Evolutionary conservation across 1,139 yeast genomes (phyloP).

Genomic region (Sugiyamaella japonica): DNA sequence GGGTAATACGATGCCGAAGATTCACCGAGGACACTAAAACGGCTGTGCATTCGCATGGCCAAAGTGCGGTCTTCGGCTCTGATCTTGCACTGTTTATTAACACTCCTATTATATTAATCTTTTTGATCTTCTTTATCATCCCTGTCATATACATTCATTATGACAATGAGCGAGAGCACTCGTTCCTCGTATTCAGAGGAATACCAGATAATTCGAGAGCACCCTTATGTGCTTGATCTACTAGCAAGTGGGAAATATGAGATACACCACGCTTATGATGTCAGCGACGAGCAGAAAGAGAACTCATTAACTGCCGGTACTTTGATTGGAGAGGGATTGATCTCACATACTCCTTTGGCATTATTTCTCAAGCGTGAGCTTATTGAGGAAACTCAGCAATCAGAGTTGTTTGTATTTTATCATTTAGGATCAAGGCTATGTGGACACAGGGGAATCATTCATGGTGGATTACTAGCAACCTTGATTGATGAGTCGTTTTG

Average conservation of each 20-base stretch:
- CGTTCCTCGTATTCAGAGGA: conserved; percentile 13
- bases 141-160: background rate
- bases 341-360: conserved; percentile 39
- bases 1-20: background rate
- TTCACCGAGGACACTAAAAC: background rate
- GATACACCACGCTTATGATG: conserved; percentile 32
- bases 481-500: conserved; percentile 85
- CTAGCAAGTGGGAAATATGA: conserved; percentile 29
- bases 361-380: conserved; percentile 30
- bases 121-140: no score
- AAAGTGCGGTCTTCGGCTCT: background rate
- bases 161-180: background rate
- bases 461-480: conserved; percentile 84
- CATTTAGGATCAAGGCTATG: conserved; percentile 68
- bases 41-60: conserved; percentile 2
- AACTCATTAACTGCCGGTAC: conserved; percentile 40
- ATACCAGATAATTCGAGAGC: conserved; percentile 25
- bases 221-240: conserved; percentile 31
- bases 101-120: no score
- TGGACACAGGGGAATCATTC: conserved; percentile 73
- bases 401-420: conserved; percentile 47
- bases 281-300: conserved; percentile 27
- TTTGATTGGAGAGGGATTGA: conserved; percentile 35
- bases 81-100: background rate
- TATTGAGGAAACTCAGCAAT: conserved; percentile 24